phyloP scores from a whole-genome alignment of 2,329 filamentous ascomycete species.

The Capronia americana region DNA sequence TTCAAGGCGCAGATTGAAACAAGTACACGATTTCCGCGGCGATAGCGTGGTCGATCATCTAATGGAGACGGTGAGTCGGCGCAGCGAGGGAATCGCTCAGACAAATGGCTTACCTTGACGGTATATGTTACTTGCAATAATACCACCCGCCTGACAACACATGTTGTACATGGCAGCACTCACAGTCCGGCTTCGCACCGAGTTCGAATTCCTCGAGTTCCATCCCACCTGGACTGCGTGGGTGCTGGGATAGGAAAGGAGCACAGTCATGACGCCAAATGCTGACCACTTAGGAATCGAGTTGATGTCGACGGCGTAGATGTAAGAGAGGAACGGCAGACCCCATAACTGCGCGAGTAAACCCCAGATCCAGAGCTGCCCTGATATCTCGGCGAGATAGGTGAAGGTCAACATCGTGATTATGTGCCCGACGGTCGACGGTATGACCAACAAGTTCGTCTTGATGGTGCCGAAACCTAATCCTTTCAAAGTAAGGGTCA shows the following conservation, averaged over 20 bases:
- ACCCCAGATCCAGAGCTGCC: conserved; percentile 55
- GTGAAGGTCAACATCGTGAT: conserved; percentile 61
- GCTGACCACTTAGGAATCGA: conserved; percentile 52
- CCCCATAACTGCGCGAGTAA: conserved; percentile 59
- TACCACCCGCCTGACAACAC: conserved; percentile 46
- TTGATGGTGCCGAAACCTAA: conserved; percentile 47
- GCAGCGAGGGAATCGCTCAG: too few relatives aligned
- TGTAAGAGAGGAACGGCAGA: conserved; percentile 58
- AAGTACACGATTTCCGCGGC: conserved; percentile 54
- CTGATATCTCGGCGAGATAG: conserved; percentile 46
- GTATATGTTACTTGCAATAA: conserved; percentile 49
- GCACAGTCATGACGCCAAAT: conserved; percentile 49
- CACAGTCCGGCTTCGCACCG: conserved; percentile 57
- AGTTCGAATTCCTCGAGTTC: conserved; percentile 57
- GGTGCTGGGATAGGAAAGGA: conserved; percentile 58
- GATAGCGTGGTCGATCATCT: conserved; percentile 63
- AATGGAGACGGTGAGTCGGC: conserved; percentile 2
- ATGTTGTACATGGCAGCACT: conserved; percentile 60
- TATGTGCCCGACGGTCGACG: conserved; percentile 62
- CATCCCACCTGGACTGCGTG: conserved; percentile 58
- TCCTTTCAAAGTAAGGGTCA: conserved; percentile 54
- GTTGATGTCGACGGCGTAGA: conserved; percentile 53
- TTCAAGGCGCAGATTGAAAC: conserved; percentile 40
- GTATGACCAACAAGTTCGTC: conserved; percentile 67
- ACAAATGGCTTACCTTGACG: conserved; percentile 34